Conservation (phyloP, 2,329 filamentous ascomycete genomes). For the Paecilomyces dactylethromorphus region DNA sequence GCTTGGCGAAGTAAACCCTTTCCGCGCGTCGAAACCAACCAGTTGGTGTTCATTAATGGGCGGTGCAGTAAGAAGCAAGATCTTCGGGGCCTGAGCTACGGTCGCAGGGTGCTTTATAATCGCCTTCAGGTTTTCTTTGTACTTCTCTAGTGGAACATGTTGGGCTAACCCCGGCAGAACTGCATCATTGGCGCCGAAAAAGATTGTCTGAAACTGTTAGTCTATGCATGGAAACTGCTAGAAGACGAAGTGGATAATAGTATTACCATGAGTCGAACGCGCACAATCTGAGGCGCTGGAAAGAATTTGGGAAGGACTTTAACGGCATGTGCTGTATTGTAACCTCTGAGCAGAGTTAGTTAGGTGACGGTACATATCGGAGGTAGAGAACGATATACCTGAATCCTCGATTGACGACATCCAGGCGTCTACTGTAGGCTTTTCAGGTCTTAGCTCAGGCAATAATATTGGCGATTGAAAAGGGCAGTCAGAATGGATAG, state of each 20-base stretch:
- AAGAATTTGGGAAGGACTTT: slow-evolving; percentile 64
- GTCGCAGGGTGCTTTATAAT: slow-evolving; percentile 70
- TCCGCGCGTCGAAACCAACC: slow-evolving; percentile 41
- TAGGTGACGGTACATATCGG: background rate
- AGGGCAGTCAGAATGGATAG: background rate
- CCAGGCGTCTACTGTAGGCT: slow-evolving; percentile 72
- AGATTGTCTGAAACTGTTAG: slow-evolving; percentile 53
- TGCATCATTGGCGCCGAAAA: slow-evolving; percentile 89
- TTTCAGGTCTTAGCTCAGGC: slow-evolving; percentile 6
- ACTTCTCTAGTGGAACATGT: slow-evolving; percentile 70
- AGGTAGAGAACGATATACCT: slow-evolving; percentile 36
- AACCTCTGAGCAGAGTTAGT: slow-evolving; percentile 50
- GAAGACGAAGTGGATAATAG: background rate
- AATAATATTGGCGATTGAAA: background rate
- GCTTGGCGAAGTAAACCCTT: slow-evolving; percentile 44
- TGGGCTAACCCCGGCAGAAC: slow-evolving; percentile 63
- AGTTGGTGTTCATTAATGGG: slow-evolving; percentile 72
- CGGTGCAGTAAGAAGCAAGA: slow-evolving; percentile 72
- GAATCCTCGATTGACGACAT: slow-evolving; percentile 83
- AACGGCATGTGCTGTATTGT: slow-evolving; percentile 71
- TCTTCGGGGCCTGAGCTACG: slow-evolving; percentile 62
- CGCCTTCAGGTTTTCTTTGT: slow-evolving; percentile 62
- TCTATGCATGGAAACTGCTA: background rate
- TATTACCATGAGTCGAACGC: slow-evolving; percentile 37
- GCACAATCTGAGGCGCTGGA: slow-evolving; percentile 53